These are phyloP conservation scores for Gomphus sp. DNA, from an alignment of 1,284 basidiomycete genomes.

Conservation along the genomic window DNA sequence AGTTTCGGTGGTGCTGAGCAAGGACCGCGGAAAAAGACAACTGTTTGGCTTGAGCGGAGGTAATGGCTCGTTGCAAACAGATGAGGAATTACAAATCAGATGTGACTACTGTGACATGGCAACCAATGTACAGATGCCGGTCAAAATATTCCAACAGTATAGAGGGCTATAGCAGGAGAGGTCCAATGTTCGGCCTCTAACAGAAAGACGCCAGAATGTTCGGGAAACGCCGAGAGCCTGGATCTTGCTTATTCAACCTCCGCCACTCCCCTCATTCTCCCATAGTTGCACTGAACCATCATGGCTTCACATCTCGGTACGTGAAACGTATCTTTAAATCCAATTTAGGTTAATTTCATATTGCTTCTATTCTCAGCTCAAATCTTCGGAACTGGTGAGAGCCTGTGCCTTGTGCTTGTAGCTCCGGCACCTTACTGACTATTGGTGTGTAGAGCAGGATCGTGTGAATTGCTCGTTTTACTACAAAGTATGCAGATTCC, in stretches of 20 bases:
- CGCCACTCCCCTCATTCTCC: not conserved
- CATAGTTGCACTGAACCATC: constrained; percentile 8
- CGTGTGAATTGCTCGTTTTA: constrained; percentile 94
- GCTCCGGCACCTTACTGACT: not conserved
- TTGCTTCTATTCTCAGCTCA: constrained; percentile 2
- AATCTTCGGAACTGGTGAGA: constrained; percentile 54
- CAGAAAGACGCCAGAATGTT: not conserved
- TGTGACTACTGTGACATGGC: too few species aligned
- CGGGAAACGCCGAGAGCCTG: not conserved
- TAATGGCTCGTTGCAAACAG: too few species aligned
- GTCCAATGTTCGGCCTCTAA: not conserved
- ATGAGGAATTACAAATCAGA: too few species aligned
- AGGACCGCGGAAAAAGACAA: too few species aligned
- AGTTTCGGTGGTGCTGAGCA: too few species aligned
- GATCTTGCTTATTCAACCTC: not conserved
- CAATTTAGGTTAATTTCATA: not conserved
- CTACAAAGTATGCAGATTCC: constrained; percentile 62
- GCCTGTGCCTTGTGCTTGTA: not conserved
- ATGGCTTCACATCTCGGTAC: constrained; percentile 59
- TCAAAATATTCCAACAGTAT: too few species aligned
- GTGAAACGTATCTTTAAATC: constrained; percentile 13
- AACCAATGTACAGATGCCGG: too few species aligned
- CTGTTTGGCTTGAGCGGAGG: too few species aligned
- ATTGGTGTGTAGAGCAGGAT: constrained; percentile 56
- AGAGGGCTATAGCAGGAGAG: too few species aligned